A percentile compares a stretch with the other conserved stretches of the same genome.
These are phyloP conservation scores for Clathrospora elynae DNA, from an alignment of 2,329 filamentous ascomycete genomes.

Conservation along the genomic window DNA sequence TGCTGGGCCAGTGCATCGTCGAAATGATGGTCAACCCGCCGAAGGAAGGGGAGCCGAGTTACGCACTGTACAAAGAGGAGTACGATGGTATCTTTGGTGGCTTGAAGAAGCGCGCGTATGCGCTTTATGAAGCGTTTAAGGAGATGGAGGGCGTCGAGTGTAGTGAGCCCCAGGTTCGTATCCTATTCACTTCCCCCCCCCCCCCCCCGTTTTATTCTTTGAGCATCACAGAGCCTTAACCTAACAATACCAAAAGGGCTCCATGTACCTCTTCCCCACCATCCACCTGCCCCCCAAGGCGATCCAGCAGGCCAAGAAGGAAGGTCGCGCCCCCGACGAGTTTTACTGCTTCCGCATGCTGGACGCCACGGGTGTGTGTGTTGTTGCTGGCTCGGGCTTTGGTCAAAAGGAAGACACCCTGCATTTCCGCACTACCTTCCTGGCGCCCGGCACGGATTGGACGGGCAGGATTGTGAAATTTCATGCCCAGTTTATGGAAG, in stretches of 20 bases:
- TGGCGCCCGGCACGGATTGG: conserved; percentile 96
- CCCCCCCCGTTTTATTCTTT: too few species aligned
- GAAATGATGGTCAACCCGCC: conserved; percentile 99
- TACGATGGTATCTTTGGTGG: conserved; percentile 82
- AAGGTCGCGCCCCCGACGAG: conserved; percentile 80
- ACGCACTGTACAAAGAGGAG: conserved; percentile 81
- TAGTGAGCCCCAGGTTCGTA: conserved; percentile 71
- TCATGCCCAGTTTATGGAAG: conserved; percentile 86
- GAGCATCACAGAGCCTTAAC: too few species aligned
- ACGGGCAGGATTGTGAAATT: conserved; percentile 85
- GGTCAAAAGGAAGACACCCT: conserved; percentile 89
- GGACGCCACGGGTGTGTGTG: conserved; percentile 91
- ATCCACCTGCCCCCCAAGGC: conserved; percentile 81
- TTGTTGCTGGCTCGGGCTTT: conserved; percentile 90
- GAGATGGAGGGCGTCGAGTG: conserved; percentile 97
- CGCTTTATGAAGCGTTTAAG: conserved; percentile 87
- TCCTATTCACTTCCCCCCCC: conserved; percentile 7
- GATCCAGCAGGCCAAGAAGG: conserved; percentile 71
- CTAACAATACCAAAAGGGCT: conserved; percentile 62
- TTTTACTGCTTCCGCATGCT: conserved; percentile 92
- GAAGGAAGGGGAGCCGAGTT: conserved; percentile 78
- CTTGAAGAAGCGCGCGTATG: conserved; percentile 77
- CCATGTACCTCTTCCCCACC: conserved; percentile 99
- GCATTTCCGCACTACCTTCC: conserved; percentile 96
- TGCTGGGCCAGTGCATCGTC: conserved; percentile 93